phyloP scores from a whole-genome alignment of 768 basidiomycete species.

The Panaeolus cyanescens region DNA sequence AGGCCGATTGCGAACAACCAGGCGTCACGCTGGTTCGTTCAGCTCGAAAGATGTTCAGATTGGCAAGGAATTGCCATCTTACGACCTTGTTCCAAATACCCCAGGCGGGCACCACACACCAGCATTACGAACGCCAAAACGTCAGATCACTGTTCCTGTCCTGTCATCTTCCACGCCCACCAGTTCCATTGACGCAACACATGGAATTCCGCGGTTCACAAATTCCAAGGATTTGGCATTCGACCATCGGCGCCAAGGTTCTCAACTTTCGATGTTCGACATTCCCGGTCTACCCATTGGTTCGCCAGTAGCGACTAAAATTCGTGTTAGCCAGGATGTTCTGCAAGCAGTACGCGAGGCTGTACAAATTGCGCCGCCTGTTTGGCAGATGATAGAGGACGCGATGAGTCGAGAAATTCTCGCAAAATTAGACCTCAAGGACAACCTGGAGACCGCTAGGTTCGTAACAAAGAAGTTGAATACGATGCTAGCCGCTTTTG shows the following conservation, averaged over 20 bases:
- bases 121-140: constrained; percentile 52
- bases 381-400: constrained; percentile 83
- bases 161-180: constrained; percentile 12
- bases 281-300: constrained; percentile 41
- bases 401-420: constrained; percentile 53
- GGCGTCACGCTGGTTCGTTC: constrained; percentile 94
- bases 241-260: constrained; percentile 40
- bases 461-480: constrained; percentile 64
- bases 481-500: constrained; percentile 57
- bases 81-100: constrained; percentile 43
- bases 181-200: constrained; percentile 2
- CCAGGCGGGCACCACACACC: constrained; percentile 38
- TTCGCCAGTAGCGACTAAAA: constrained; percentile 54
- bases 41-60: constrained; percentile 90
- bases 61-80: constrained; percentile 78
- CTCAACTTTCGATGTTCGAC: constrained; percentile 35
- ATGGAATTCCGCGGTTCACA: constrained; percentile 11
- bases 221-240: constrained; percentile 18
- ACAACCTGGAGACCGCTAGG: constrained; percentile 62
- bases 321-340: constrained; percentile 76
- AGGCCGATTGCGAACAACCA: constrained; percentile 53
- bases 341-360: constrained; percentile 78
- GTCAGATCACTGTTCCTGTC: constrained; percentile 30
- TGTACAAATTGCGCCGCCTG: constrained; percentile 75
- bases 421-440: constrained; percentile 45